Evolutionary conservation across 139 green algal species (phyloP), one percentile per base, ranked within the genome.

Genomic region (Tetradesmus obliquus): DNA sequence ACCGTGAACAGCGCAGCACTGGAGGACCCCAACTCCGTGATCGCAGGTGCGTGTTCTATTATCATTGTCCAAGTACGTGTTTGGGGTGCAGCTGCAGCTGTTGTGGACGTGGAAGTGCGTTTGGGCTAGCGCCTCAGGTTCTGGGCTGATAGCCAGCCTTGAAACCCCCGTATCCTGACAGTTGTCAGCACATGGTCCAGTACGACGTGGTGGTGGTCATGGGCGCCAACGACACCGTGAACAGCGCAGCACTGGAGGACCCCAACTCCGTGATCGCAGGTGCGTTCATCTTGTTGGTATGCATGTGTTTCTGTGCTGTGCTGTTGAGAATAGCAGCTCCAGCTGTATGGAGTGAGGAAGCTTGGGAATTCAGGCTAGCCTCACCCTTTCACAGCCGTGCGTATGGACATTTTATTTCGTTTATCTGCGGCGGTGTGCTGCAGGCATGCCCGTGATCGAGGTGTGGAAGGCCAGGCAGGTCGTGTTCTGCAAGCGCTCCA

Each of bases 401-500:
- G 32, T 45, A 45, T 45, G 32, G 32, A 45, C 32, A 45, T 45
- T 45, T 45, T 45, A 45, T 45, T 45, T 45, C 32, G 32, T 45
- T 45, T 45, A 45, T 45, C 32, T 45, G 32, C 32, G 32, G 32
- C 32, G 32, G 32, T 45, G 32, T 76, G 10, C 8, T 76, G 66
- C 66, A 76, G 93, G 94, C 88, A 95, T 96, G 94, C 94, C 94
- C 15, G 94, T 96, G 19, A 95, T 96, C 55, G 92, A 97, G 95
- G 96, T 98, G 87, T 98, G 97, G 97, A 94, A 94, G 83, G 86
- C 94, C 82, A 98, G 98, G 96, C 94, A 96, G 94, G 84, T 92
- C 13, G 95, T 99, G 72, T 96, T 99, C 24, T 96, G 97, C 93
- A 99, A 99, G 97, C 95, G 97, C 82, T 96, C 94, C 62, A 97